Evolutionary conservation across 257 asterid species (phyloP).

Genomic region (Plectranthus barbatus): DNA sequence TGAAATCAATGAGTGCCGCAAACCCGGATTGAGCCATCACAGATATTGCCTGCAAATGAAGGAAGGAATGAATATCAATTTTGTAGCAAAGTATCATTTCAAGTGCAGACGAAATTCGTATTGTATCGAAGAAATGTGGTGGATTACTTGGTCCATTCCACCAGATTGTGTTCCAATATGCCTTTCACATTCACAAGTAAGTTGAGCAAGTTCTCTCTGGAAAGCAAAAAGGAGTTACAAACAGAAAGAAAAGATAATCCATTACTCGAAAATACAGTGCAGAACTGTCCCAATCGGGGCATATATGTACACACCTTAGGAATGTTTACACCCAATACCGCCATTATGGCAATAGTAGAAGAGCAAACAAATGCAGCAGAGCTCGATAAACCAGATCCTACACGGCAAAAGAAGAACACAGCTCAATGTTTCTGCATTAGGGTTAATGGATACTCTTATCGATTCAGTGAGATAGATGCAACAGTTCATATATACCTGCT

Average conservation of each 20-base stretch:
- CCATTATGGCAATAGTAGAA: constrained; percentile 88
- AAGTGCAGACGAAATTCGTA: neutral
- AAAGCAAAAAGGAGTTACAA: constrained; percentile 2
- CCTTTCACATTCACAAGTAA: constrained; percentile 92
- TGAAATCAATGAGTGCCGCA: constrained; percentile 94
- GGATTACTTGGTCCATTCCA: constrained; percentile 96
- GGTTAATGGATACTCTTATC: neutral
- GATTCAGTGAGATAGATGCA: neutral
- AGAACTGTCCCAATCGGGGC: neutral
- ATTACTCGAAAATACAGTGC: neutral
- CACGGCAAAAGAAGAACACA: constrained; percentile 4
- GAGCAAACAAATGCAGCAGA: constrained; percentile 99
- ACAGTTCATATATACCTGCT: constrained; percentile 41
- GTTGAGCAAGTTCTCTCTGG: constrained; percentile 96
- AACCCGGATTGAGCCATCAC: constrained; percentile 91
- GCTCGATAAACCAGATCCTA: constrained; percentile 97
- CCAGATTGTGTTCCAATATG: constrained; percentile 98
- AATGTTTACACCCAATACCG: constrained; percentile 46
- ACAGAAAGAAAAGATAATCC: neutral
- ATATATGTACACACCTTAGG: constrained; percentile 50
- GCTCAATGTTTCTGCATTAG: neutral
- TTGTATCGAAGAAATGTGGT: neutral
- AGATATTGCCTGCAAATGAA: constrained; percentile 68
- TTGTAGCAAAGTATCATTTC: neutral
- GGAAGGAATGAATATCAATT: constrained; percentile 2